Evolutionary conservation across 139 green algal species (phyloP).

Genomic region (Trebouxia sp.): DNA sequence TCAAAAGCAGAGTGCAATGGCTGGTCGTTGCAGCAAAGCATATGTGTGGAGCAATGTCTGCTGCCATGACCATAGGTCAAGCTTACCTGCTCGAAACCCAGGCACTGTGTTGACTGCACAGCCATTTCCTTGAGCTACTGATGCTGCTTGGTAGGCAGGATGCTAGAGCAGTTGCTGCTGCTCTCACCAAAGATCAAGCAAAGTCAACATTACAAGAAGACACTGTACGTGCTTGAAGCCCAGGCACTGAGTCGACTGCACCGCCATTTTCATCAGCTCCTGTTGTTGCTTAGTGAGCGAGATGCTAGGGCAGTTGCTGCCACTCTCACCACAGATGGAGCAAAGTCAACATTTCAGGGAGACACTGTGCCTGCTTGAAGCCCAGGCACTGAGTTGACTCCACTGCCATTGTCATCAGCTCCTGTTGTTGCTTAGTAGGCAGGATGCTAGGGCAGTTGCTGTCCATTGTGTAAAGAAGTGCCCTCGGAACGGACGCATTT

Average conservation of each 20-base stretch:
- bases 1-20: too few species aligned
- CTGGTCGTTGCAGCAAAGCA: too few species aligned
- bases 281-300: constrained; percentile 69
- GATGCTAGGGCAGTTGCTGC: constrained; percentile 80
- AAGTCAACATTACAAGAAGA: too few species aligned
- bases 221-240: constrained; percentile 37
- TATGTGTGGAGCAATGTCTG: too few species aligned
- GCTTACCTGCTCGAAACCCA: constrained; percentile 39
- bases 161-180: too few species aligned
- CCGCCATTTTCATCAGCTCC: constrained; percentile 75
- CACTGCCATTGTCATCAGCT: constrained; percentile 80
- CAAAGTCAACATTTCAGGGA: too few species aligned
- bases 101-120: constrained; percentile 62
- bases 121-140: constrained; percentile 74
- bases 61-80: not conserved
- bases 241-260: constrained; percentile 63
- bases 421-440: constrained; percentile 68
- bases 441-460: constrained; percentile 84
- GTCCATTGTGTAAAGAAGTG: too few species aligned
- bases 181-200: not conserved
- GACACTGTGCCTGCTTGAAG: constrained; percentile 36
- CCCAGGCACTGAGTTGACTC: constrained; percentile 59
- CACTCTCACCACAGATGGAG: not conserved
- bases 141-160: constrained; percentile 74
- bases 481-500: too few species aligned